Percentiles rank a stretch among this genome's conserved stretches.
phyloP scores from a whole-genome alignment of 257 asterid genomes.

The Schizonepeta tenuifolia region DNA sequence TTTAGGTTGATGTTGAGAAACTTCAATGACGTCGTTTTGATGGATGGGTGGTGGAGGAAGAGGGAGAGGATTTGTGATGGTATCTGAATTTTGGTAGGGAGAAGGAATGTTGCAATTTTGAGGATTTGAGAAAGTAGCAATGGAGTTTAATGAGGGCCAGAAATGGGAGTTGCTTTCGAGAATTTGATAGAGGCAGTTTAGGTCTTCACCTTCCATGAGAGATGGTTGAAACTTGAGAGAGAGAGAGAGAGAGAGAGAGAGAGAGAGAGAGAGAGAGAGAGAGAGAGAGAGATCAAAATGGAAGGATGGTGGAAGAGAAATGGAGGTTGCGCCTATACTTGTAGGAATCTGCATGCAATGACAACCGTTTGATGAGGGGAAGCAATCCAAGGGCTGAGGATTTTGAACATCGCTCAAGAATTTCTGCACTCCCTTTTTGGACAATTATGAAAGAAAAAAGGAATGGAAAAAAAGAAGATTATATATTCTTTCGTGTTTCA shows the following conservation, averaged over 20 bases:
- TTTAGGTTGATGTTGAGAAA: not conserved
- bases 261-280: constrained; percentile 21
- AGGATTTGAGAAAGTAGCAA: constrained; percentile 45
- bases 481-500: not conserved
- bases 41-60: constrained; percentile 15
- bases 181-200: constrained; percentile 28
- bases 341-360: constrained; percentile 43
- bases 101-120: constrained; percentile 30
- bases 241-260: constrained; percentile 27
- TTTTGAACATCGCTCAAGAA: constrained; percentile 26
- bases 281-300: constrained; percentile 8
- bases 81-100: constrained; percentile 23
- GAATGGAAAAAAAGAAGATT: not conserved
- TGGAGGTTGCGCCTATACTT: constrained; percentile 33
- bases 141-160: constrained; percentile 38
- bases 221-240: not conserved
- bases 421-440: constrained; percentile 43
- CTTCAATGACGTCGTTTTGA: not conserved
- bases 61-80: not conserved
- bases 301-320: constrained; percentile 23
- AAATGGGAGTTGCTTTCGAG: constrained; percentile 27
- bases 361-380: constrained; percentile 45
- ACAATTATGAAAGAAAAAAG: constrained; percentile 31
- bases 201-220: constrained; percentile 52
- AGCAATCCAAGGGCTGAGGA: constrained; percentile 53